Evolutionary conservation across 1,284 basidiomycete species (phyloP), one percentile per base, ranked within the genome.

Genomic region (Apiotrichum akiyoshidainum): DNA sequence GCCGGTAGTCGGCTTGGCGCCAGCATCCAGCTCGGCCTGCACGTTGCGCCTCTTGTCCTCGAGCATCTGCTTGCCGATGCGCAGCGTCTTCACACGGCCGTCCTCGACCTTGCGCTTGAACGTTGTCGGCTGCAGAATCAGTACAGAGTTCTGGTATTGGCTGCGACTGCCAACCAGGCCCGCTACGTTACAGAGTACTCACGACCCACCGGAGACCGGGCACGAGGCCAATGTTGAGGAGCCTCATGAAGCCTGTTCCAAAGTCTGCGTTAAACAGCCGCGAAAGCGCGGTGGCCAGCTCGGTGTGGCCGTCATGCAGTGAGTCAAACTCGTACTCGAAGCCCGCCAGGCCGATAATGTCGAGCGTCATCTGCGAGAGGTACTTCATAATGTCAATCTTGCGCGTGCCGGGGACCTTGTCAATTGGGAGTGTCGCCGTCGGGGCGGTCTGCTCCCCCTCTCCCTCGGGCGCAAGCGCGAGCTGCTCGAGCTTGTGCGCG

Each of bases 271-370:
- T 33, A 12, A 46, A 17, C 4, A 19, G n/a, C 5, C 46, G n/a
- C 7, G 64, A 56, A 58, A 69, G 74, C 21, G 74, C 73, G 17
- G 69, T 61, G 14, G 69, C 68, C 12, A 76, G 60, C 55, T 70
- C 71, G 50, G 74, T 73, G 17, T 67, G 48, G 10, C 40, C 37
- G 60, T 65, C 37, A 63, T 49, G 19, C 57, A 66, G 21, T 67
- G 60, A 48, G 17, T 56, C 26, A 70, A 87, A 85, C 12, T 75
- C 62, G 73, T 86, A 86, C 22, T 81, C 84, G 61, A 86, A 87
- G 12, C 85, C 85, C 31, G 87, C 84, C 45, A 84, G 78, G 12
- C 86, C 86, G 53, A 89, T 87, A 50, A 86, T 81, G 64, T 88
- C 87, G 13, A 87, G 78, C 1, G 85, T 85, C 11, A 84, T 81